These are phyloP conservation scores for Diaporthe eres DNA, from an alignment of 2,329 filamentous ascomycete genomes.

Conservation along the genomic window DNA sequence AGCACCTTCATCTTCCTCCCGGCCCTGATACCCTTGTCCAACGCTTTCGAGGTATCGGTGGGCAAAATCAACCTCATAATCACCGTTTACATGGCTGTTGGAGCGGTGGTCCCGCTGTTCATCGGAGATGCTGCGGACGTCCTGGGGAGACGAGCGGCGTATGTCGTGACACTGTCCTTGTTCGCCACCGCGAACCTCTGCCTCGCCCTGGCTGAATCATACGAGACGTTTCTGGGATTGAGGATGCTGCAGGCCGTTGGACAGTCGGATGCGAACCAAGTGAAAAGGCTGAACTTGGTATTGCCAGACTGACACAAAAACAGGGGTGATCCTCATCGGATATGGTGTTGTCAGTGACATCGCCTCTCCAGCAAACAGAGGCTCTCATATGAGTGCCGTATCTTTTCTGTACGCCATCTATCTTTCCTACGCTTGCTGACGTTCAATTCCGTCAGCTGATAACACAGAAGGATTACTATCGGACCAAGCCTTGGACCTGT, in stretches of 20 bases:
- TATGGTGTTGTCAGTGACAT: slow-evolving; percentile 18
- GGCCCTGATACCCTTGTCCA: not conserved
- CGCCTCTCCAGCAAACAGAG: slow-evolving; percentile 11
- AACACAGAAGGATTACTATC: not conserved
- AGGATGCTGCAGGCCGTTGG: slow-evolving; percentile 1
- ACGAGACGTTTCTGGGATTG: not conserved
- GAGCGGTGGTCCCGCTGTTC: slow-evolving; percentile 1
- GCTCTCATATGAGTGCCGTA: slow-evolving; percentile 15
- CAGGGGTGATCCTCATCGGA: slow-evolving; percentile 10
- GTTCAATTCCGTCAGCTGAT: no score
- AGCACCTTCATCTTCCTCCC: slow-evolving; percentile 24
- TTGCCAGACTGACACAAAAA: not conserved
- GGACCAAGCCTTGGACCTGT: slow-evolving; percentile 49
- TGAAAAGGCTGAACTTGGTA: no score
- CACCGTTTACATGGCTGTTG: slow-evolving; percentile 2
- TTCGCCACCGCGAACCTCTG: slow-evolving; percentile 2
- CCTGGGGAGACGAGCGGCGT: not conserved
- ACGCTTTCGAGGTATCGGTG: not conserved
- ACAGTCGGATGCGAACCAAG: not conserved
- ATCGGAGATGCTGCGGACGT: slow-evolving; percentile 4
- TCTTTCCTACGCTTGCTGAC: no score
- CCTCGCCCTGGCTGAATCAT: not conserved
- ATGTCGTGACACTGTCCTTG: not conserved
- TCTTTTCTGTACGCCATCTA: not conserved
- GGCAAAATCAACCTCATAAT: not conserved